A percentile compares a stretch with the other conserved stretches of the same genome.
phyloP scores from a whole-genome alignment of 2,329 filamentous ascomycete genomes.

The Aspergillus hortae region DNA sequence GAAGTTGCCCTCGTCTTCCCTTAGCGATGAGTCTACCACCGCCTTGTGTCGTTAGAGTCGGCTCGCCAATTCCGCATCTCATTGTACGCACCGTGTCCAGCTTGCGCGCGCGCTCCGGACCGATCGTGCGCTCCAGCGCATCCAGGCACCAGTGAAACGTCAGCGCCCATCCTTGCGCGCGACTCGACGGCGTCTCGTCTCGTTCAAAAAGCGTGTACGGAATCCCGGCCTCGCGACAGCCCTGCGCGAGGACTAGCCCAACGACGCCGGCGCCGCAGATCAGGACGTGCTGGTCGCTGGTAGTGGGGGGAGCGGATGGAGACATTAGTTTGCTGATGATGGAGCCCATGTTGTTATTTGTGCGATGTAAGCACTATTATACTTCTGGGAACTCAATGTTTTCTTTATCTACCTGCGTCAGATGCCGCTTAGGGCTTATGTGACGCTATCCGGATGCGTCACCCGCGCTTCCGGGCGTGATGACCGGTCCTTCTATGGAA shows the following conservation, averaged over 20 bases:
- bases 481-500: not conserved
- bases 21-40: not conserved
- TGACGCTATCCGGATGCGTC: not conserved
- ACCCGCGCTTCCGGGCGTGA: not conserved
- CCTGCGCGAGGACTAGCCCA: not conserved
- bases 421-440: not conserved
- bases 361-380: not conserved
- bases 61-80: too few species aligned
- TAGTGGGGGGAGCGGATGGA: not conserved
- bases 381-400: not conserved
- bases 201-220: constrained; percentile 1
- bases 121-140: constrained; percentile 3
- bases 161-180: constrained; percentile 1
- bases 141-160: constrained; percentile 4
- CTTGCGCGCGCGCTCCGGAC: not conserved
- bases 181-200: not conserved
- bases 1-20: not conserved
- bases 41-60: not conserved
- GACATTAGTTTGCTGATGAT: not conserved
- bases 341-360: not conserved
- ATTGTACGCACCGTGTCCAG: not conserved
- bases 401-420: not conserved
- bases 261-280: not conserved
- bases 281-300: not conserved
- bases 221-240: constrained; percentile 1